phyloP scores from a whole-genome alignment of 768 basidiomycete genomes.

The Kwoniella bestiolae region DNA sequence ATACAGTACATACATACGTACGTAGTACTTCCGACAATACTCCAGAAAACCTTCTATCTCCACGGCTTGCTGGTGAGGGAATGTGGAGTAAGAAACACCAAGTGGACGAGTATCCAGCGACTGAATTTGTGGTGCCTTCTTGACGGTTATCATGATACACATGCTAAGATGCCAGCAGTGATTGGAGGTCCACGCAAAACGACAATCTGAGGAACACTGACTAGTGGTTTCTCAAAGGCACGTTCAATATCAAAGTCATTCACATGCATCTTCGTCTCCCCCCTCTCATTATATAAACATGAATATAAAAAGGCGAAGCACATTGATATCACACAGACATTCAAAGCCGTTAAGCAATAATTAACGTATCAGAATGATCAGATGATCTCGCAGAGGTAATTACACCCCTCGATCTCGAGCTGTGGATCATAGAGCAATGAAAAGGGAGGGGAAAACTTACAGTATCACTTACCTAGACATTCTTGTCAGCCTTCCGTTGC shows the following conservation, averaged over 20 bases:
- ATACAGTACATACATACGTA: too few species aligned
- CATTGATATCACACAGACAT: not conserved
- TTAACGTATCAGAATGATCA: not conserved
- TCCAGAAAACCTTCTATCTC: too few species aligned
- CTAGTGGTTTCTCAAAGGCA: too few species aligned
- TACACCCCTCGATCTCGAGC: not conserved
- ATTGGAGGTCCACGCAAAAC: too few species aligned
- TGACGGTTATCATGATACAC: too few species aligned
- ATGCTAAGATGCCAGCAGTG: too few species aligned
- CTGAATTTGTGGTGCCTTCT: not conserved
- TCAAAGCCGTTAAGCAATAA: not conserved
- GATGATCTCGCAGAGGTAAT: too few species aligned
- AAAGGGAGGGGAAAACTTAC: not conserved
- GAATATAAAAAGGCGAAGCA: not conserved
- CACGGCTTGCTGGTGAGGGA: too few species aligned
- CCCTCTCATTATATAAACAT: not conserved
- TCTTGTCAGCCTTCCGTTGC: not conserved
- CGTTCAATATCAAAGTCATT: not conserved
- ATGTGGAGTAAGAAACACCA: too few species aligned
- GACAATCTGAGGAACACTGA: too few species aligned
- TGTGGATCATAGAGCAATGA: not conserved
- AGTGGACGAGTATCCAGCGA: not conserved
- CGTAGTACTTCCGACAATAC: too few species aligned
- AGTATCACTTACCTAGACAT: conserved; percentile 1
- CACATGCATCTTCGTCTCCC: not conserved